Percentiles rank a stretch among this genome's conserved stretches.
Evolutionary conservation across 148 eudicot genomes (phyloP).

Genomic region (Amaranthus cruentus): DNA sequence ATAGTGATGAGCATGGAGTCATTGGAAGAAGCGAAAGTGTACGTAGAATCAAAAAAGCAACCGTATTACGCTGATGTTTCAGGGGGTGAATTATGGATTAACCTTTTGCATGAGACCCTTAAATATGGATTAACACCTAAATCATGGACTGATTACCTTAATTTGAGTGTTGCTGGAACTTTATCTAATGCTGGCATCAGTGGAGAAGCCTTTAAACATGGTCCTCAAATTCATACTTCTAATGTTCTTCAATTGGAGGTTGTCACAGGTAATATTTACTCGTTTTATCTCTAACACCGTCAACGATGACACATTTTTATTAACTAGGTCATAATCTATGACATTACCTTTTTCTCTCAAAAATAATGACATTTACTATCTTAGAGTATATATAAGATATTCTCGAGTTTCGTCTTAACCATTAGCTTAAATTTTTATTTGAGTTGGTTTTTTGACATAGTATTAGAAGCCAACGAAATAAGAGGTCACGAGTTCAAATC

Average conservation of each 20-base stretch:
- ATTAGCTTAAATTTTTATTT: too few relatives aligned
- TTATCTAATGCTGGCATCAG: conserved; percentile 88
- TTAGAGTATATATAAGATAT: too few relatives aligned
- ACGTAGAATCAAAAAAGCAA: conserved; percentile 38
- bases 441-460: too few relatives aligned
- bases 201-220: conserved; percentile 83
- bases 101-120: conserved; percentile 63
- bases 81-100: conserved; percentile 81
- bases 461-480: too few relatives aligned
- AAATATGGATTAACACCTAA: conserved; percentile 67
- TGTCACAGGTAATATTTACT: conserved; percentile 57
- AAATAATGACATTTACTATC: too few relatives aligned
- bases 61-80: conserved; percentile 71
- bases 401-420: too few relatives aligned
- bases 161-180: conserved; percentile 87
- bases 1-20: conserved; percentile 77
- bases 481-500: too few relatives aligned
- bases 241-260: conserved; percentile 74
- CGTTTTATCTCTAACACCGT: too few relatives aligned
- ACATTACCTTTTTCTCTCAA: too few relatives aligned
- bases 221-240: conserved; percentile 58
- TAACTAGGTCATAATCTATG: too few relatives aligned
- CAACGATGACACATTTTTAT: too few relatives aligned
- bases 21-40: conserved; percentile 40
- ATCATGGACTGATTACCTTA: conserved; percentile 93